A percentile compares a stretch with the other conserved stretches of the same genome.
phyloP scores from a whole-genome alignment of 2,329 filamentous ascomycete genomes.

The Aspergillus neotritici region DNA sequence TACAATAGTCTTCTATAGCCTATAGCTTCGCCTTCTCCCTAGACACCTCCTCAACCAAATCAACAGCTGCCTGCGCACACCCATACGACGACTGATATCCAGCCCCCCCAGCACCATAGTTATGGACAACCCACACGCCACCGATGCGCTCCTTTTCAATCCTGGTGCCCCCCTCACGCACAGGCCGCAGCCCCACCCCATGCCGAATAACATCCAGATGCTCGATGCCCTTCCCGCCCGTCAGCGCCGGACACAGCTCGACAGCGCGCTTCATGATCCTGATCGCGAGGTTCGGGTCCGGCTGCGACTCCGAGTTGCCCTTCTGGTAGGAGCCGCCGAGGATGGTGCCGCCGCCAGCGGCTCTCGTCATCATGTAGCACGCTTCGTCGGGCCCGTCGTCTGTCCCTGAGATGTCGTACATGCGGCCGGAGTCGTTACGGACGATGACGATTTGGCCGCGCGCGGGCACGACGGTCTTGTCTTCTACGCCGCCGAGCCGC shows the following conservation, averaged over 20 bases:
- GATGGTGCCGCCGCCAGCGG: slow-evolving; percentile 67
- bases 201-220: slow-evolving; percentile 69
- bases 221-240: slow-evolving; percentile 55
- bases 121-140: slow-evolving; percentile 45
- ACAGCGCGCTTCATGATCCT: slow-evolving; percentile 70
- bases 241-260: slow-evolving; percentile 23
- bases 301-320: slow-evolving; percentile 68
- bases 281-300: slow-evolving; percentile 67
- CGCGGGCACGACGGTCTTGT: slow-evolving; percentile 63
- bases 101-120: slow-evolving; percentile 33
- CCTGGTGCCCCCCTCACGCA: slow-evolving; percentile 64
- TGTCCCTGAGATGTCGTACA: slow-evolving; percentile 64
- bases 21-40: slow-evolving; percentile 1
- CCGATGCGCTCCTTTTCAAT: slow-evolving; percentile 64
- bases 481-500: slow-evolving; percentile 73
- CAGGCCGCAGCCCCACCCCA: slow-evolving; percentile 70
- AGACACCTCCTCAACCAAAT: slow-evolving; percentile 4
- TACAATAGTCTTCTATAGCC: too few relatives aligned
- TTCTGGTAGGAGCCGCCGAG: slow-evolving; percentile 76
- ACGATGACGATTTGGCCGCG: slow-evolving; percentile 80
- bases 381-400: slow-evolving; percentile 66
- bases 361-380: slow-evolving; percentile 75
- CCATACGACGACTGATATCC: slow-evolving; percentile 64
- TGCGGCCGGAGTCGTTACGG: slow-evolving; percentile 64
- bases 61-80: slow-evolving; percentile 58